Percentiles rank a stretch among this genome's conserved stretches.
phyloP scores from a whole-genome alignment of 495 filamentous ascomycete species.

The Aspergillus haitiensis region DNA sequence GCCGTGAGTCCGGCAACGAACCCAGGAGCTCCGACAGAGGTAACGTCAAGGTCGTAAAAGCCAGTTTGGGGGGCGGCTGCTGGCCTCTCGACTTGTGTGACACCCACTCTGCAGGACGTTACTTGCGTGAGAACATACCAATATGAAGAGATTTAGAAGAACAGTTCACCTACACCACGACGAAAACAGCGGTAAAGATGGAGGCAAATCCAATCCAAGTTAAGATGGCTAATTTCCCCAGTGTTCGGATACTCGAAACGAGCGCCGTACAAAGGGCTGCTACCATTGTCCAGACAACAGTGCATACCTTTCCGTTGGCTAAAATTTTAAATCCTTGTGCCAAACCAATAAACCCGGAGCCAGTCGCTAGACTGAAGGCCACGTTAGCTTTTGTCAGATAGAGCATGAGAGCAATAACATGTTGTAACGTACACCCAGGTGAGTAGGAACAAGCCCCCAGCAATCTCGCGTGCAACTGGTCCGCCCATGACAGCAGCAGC shows the following conservation, averaged over 20 bases:
- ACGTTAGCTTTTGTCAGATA: constrained; percentile 12
- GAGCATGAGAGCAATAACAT: not conserved
- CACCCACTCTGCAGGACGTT: constrained; percentile 27
- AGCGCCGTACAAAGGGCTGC: constrained; percentile 64
- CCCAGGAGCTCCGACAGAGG: constrained; percentile 27
- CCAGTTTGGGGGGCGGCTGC: constrained; percentile 36
- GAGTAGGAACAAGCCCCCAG: constrained; percentile 40
- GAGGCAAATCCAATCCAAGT: constrained; percentile 43
- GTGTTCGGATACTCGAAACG: constrained; percentile 37
- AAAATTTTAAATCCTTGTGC: constrained; percentile 50
- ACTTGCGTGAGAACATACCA: not conserved
- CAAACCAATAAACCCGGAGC: constrained; percentile 48
- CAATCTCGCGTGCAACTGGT: constrained; percentile 41
- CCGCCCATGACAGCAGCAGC: constrained; percentile 65
- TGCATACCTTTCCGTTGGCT: constrained; percentile 47
- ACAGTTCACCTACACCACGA: constrained; percentile 33
- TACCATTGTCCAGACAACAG: constrained; percentile 39
- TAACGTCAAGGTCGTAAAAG: constrained; percentile 48
- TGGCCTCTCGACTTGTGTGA: constrained; percentile 40
- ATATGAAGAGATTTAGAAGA: not conserved
- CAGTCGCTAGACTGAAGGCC: constrained; percentile 47
- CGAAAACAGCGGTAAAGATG: constrained; percentile 47
- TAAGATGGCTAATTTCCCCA: constrained; percentile 42
- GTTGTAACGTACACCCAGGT: not conserved
- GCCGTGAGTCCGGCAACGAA: constrained; percentile 29